Conservation (phyloP, 257 asterid species). For the Penstemon barbatus region DNA sequence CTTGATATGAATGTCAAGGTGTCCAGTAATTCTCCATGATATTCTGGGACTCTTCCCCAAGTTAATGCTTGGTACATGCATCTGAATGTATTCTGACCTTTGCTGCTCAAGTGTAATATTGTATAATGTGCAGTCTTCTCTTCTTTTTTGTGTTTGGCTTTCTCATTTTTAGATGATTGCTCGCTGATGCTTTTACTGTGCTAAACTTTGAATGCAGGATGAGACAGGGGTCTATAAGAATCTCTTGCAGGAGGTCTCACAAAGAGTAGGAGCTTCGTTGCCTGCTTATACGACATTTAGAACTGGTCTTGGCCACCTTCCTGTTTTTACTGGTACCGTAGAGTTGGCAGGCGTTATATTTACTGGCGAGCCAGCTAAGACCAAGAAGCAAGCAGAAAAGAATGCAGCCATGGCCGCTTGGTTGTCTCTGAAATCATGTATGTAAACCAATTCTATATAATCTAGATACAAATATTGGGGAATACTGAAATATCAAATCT, state of each 20-base stretch:
- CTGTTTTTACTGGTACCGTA: slow-evolving; percentile 67
- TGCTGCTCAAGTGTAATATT: slow-evolving; percentile 18
- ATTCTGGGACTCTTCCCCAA: slow-evolving; percentile 12
- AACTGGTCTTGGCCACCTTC: slow-evolving; percentile 73
- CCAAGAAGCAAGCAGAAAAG: slow-evolving; percentile 87
- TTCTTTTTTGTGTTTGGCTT: background rate
- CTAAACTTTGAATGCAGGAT: slow-evolving; percentile 47
- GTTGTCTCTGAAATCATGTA: slow-evolving; percentile 74
- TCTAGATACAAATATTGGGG: slow-evolving; percentile 12
- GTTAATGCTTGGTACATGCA: background rate
- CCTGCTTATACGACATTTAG: slow-evolving; percentile 75
- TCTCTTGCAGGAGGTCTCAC: slow-evolving; percentile 81
- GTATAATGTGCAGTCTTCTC: slow-evolving; percentile 2
- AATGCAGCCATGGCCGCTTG: slow-evolving; percentile 90
- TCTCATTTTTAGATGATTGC: slow-evolving; percentile 19
- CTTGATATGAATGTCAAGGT: slow-evolving; percentile 3
- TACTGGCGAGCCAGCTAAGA: slow-evolving; percentile 79
- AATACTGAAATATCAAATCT: background rate
- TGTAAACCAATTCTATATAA: slow-evolving; percentile 25
- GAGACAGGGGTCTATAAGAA: slow-evolving; percentile 89
- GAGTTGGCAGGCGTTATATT: slow-evolving; percentile 74
- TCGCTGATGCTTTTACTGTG: slow-evolving; percentile 24
- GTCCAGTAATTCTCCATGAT: slow-evolving; percentile 3
- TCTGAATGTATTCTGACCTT: slow-evolving; percentile 10
- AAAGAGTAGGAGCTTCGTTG: slow-evolving; percentile 71